Evolutionary conservation across 2,329 filamentous ascomycete genomes (phyloP), one percentile per base, ranked within the genome.

Genomic region (Epichloe scottii): DNA sequence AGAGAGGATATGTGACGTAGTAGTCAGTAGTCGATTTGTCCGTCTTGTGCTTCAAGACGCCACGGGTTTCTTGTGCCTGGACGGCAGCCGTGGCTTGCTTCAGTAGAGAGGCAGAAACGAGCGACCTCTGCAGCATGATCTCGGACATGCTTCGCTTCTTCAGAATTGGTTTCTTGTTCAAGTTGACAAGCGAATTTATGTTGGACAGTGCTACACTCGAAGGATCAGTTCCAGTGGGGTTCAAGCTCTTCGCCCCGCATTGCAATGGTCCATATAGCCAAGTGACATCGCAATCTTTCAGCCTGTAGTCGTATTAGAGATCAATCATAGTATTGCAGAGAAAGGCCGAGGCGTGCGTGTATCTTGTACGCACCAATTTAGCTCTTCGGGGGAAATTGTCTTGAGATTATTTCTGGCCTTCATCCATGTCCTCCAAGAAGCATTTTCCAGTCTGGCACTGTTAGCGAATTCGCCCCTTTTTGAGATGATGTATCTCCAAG

Each of bases 71-170:
- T 63, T 95, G 88, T 33, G 89, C 87, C 63, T 91, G 85, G 12
- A 95, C 82, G 19, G 87, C 87, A 19, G 88, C 88, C 1, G 89
- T 86, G 6, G 89, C 90, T 68, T 95, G 88, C 67, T 94, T 91
- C 17, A 97, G 71, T 15, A 97, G 75, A 5, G 90, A 95, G 2
- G 90, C 91, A 1, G 88, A 83, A 1, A 90, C 95, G 7, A 96
- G 67, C 0, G 90, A 96, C 55, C 84, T 80, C 64, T 95, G 89
- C 8, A 97, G 77, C 81, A 97, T 95, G 41, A 94, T 79, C 67
- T 97, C 91, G 0, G 91, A 97, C 76, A 95, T 91, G 67, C 88
- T 95, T 57, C 90, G 81, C 75, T 96, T 97, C 71, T 97, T 97
- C 53, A 98, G 70, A 53, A 97, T 97, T 1, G 90, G 88, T 69